These are phyloP conservation scores for Boletus rubescentipes DNA, from an alignment of 768 basidiomycete species.

Conservation along the genomic window DNA sequence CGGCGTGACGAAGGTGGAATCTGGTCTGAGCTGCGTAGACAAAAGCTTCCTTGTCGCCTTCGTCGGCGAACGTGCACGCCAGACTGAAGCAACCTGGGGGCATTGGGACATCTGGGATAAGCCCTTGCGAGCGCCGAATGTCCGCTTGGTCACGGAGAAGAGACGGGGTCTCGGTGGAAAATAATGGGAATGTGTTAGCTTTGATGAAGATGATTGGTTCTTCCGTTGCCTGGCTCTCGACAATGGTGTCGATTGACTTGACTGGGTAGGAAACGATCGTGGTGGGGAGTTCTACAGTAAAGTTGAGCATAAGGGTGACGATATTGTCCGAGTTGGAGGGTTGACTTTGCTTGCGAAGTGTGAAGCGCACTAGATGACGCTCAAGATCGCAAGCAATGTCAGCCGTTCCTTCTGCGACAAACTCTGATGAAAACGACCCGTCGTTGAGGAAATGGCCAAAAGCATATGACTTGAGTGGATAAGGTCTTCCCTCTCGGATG, in stretches of 20 bases:
- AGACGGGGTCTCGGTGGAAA: slow-evolving; percentile 10
- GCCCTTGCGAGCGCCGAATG: slow-evolving; percentile 25
- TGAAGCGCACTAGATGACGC: slow-evolving; percentile 31
- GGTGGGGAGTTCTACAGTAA: neutral
- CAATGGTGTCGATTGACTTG: slow-evolving; percentile 21
- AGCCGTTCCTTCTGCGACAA: slow-evolving; percentile 24
- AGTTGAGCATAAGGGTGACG: neutral
- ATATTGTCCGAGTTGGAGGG: neutral
- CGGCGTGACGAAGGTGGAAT: slow-evolving; percentile 20
- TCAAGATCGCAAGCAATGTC: slow-evolving; percentile 39
- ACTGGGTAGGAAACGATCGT: slow-evolving; percentile 24
- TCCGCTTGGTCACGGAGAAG: neutral
- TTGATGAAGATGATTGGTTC: slow-evolving; percentile 30
- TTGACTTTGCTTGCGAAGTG: slow-evolving; percentile 26
- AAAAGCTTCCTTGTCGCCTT: slow-evolving; percentile 30
- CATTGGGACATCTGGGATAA: slow-evolving; percentile 24
- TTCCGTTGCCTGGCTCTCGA: slow-evolving; percentile 8
- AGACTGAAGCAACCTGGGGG: slow-evolving; percentile 32
- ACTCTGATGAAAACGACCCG: slow-evolving; percentile 35
- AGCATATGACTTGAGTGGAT: slow-evolving; percentile 24
- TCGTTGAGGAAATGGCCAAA: slow-evolving; percentile 39
- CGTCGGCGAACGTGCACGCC: slow-evolving; percentile 28
- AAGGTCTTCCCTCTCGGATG: slow-evolving; percentile 21
- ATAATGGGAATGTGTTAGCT: slow-evolving; percentile 33
- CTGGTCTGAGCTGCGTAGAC: slow-evolving; percentile 19